A percentile compares a stretch with the other conserved stretches of the same genome.
These are phyloP conservation scores for Suillus subluteus DNA, from an alignment of 768 basidiomycete species.

Conservation along the genomic window DNA sequence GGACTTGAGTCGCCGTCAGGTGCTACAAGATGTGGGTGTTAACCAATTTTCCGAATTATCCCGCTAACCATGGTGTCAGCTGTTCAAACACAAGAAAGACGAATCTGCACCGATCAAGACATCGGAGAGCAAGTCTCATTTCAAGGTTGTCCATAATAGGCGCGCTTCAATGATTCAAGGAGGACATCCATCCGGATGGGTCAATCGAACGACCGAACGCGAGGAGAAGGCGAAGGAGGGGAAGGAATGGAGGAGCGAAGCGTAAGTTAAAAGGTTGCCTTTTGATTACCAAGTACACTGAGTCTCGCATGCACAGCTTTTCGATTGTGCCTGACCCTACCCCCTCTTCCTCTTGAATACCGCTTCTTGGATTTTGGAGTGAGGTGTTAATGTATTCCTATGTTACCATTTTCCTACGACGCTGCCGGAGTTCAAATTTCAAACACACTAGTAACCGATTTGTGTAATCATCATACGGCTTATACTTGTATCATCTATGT, in stretches of 20 bases:
- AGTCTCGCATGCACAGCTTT: background rate
- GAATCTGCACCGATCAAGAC: constrained; percentile 40
- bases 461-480: background rate
- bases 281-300: background rate
- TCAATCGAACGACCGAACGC: constrained; percentile 53
- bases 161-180: constrained; percentile 66
- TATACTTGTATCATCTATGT: background rate
- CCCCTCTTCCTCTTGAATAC: background rate
- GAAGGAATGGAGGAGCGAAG: constrained; percentile 57
- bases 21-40: constrained; percentile 58
- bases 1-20: constrained; percentile 47
- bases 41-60: background rate
- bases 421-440: background rate
- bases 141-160: constrained; percentile 80
- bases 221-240: constrained; percentile 47
- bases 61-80: constrained; percentile 33
- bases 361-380: background rate
- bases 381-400: background rate
- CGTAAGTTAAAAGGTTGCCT: constrained; percentile 35
- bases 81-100: constrained; percentile 64
- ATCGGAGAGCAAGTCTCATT: constrained; percentile 60
- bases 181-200: constrained; percentile 75
- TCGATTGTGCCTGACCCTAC: background rate
- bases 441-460: background rate
- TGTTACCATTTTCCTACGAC: background rate